Evolutionary conservation across 805 yeast species (phyloP).

Genomic region (Candida morakotiae): DNA sequence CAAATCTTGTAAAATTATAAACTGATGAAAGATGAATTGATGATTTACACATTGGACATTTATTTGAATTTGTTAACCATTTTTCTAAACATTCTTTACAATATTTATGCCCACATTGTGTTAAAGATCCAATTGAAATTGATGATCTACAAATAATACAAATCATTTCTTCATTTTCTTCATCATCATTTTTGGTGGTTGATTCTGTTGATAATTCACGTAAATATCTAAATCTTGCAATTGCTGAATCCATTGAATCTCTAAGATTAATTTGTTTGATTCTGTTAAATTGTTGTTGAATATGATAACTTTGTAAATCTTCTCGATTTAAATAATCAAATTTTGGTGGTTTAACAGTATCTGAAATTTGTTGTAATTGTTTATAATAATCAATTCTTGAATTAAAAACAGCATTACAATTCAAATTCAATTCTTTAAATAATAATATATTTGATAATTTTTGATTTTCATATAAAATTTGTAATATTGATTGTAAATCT

Average conservation of each 20-base stretch:
- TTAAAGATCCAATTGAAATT: constrained; percentile 72
- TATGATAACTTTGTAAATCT: constrained; percentile 11
- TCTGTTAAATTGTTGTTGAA: neutral
- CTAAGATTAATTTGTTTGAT: neutral
- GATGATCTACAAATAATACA: constrained; percentile 79
- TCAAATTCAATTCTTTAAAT: constrained; percentile 46
- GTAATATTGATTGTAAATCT: constrained; percentile 17
- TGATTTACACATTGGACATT: constrained; percentile 83
- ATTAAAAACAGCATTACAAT: constrained; percentile 66
- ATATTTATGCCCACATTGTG: constrained; percentile 89
- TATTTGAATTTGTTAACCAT: constrained; percentile 58
- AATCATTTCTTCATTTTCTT: constrained; percentile 38
- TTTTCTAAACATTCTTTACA: constrained; percentile 75
- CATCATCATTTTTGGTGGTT: constrained; percentile 11
- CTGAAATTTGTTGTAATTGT: constrained; percentile 83
- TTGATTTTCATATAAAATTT: constrained; percentile 39
- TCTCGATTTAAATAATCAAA: constrained; percentile 12
- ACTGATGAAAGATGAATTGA: constrained; percentile 46
- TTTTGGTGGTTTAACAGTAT: constrained; percentile 54
- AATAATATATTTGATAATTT: constrained; percentile 35
- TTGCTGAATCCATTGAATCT: constrained; percentile 21
- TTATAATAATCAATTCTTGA: constrained; percentile 77
- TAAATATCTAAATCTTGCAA: constrained; percentile 34
- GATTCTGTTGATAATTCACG: constrained; percentile 16
- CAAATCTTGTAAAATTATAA: constrained; percentile 64